These are phyloP conservation scores for Effrenium voratum DNA, from an alignment of 73 alveolate genomes.

Conservation along the genomic window DNA sequence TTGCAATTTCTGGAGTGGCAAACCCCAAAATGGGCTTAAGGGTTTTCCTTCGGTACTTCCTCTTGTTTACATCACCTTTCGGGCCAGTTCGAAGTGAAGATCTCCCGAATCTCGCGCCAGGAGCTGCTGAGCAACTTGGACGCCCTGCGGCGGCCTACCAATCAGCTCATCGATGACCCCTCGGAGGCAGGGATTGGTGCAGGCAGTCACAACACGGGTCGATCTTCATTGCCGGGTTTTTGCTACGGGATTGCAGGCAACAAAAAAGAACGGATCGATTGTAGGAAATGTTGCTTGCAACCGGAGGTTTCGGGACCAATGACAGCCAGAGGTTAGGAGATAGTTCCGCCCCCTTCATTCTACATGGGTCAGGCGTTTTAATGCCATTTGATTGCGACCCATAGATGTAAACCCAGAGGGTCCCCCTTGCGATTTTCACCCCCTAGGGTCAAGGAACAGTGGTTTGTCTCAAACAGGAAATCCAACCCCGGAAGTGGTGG, in stretches of 20 bases:
- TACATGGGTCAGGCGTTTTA: too few species aligned
- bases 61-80: neutral
- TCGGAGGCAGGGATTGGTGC: neutral
- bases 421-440: too few species aligned
- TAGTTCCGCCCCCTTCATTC: too few species aligned
- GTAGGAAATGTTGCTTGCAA: neutral
- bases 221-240: neutral
- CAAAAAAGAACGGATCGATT: neutral
- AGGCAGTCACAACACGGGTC: neutral
- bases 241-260: neutral
- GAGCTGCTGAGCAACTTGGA: constrained; percentile 37
- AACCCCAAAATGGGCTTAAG: neutral
- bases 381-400: too few species aligned
- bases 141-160: neutral
- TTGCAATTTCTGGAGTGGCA: neutral
- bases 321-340: too few species aligned
- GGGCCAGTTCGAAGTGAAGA: neutral
- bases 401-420: too few species aligned
- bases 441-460: too few species aligned
- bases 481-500: too few species aligned
- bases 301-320: too few species aligned
- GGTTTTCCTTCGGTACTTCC: neutral
- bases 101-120: neutral
- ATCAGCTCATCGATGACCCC: too few species aligned
- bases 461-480: too few species aligned